Base-by-base conservation (phyloP, 2,329 filamentous ascomycete species). In the Thermothelomyces thermophilus region DNA sequence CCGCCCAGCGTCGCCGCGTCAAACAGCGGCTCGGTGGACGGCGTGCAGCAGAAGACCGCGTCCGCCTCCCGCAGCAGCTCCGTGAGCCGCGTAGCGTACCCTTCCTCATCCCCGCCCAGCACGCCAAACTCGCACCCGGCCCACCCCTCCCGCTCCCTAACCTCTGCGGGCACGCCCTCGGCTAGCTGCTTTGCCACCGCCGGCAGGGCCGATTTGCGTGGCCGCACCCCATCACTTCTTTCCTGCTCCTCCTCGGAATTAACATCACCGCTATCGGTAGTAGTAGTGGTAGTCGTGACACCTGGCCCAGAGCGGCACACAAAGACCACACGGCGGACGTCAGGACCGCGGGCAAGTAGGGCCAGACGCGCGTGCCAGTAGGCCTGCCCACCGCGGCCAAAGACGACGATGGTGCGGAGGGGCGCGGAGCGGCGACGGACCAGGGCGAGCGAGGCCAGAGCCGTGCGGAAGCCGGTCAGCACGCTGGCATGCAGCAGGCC, bases 291-390 rank as follows among this genome's bases (percentile, higher is more conserved):
- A n/a, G n/a, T n/a, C n/a, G n/a, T n/a, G n/a, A n/a, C n/a, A n/a
- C n/a, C n/a, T n/a, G n/a, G 76, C 62, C 87, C 87, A 46, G 75
- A 73, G 30, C 87, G 83, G 62, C 90, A 94, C 64, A 95, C 83
- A 61, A 96, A 84, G 68, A 91, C 84, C 41, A 96, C 78, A 51
- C 85, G 10, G 34, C 11, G 3, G 11, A 49, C 36, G 6, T 28
- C 42, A 9, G 3, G 3, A 1, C 48, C 43, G 14, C 48, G 9
- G 43, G 93, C 75, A 56, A 91, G 75, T 10, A 97, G 75, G 0
- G 90, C 84, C 4, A 97, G 77, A 1, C 90, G 84, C 37, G 95
- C 81, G 65, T 96, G 91, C 90, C 90, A 97, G 71, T 91, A 95
- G 11, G 91, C 91, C 70, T 96, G 90, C 59, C 85, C 82, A 40